Evolutionary conservation across 345 rosid genomes (phyloP), one percentile per base, ranked within the genome.

Genomic region (Mangifera indica): DNA sequence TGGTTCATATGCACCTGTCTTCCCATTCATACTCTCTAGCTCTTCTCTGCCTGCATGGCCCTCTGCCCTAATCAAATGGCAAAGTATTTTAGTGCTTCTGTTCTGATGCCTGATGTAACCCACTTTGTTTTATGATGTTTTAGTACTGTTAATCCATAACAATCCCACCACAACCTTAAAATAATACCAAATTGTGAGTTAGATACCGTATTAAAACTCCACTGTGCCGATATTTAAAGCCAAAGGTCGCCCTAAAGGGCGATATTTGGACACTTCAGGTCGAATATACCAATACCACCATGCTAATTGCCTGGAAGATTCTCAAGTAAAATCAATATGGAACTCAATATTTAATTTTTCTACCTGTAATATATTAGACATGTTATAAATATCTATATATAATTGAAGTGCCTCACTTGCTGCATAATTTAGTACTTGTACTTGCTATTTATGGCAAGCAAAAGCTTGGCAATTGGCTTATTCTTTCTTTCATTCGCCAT

Each of bases 251-350:
- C 25, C 7, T 29, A 3, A 29, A 6, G 32, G 25, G 37, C 60
- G 25, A 57, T 22, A 21, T 57, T 57, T 57, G 61, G 61, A 57
- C 61, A 11, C 61, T 24, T 57, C 53, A 49, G 5, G 4, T n/a
- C 5, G 32, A 29, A 29, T 1, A 29, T 29, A 29, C 10, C 8
- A 37, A 37, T 37, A 49, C 53, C 53, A 49, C 53, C 18, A 49
- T 37, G 20, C 18, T 1, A 25, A 53, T 63, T 63, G 67, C 48
- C 65, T 37, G 52, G 60, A 64, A 58, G 62, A 26, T 76, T 76
- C 79, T 57, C 42, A 45, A 40, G 51, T 14, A 37, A 68, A n/a
- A n/a, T n/a, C n/a, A n/a, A n/a, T 51, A 60, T 22, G 44, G 58
- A 67, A 67, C 48, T 59, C 9, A 37, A 9, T 24, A 42, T 18